Evolutionary conservation across 2,329 filamentous ascomycete species (phyloP).

Genomic region (Nannizziopsis barbatae): DNA sequence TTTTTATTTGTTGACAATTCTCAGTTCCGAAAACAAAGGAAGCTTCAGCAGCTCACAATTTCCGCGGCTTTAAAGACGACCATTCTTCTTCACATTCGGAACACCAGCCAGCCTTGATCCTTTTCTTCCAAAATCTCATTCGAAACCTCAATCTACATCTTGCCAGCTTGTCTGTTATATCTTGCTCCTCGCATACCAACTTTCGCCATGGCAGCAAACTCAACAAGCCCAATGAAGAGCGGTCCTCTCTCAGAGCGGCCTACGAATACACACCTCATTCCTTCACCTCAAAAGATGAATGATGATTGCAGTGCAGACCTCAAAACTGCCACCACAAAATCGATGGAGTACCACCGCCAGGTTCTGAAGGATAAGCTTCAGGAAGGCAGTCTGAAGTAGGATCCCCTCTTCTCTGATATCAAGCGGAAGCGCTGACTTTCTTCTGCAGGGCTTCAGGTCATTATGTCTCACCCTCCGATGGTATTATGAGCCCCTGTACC

Average conservation of each 20-base stretch:
- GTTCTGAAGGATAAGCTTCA: conserved; percentile 33
- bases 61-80: not conserved
- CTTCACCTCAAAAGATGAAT: not conserved
- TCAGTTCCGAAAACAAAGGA: not conserved
- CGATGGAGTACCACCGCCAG: conserved; percentile 37
- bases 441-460: conserved; percentile 23
- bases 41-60: not conserved
- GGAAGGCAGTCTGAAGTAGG: conserved; percentile 31
- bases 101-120: not conserved
- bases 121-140: not conserved
- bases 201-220: conserved; percentile 3
- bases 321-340: conserved; percentile 25
- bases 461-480: conserved; percentile 41
- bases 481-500: conserved; percentile 41
- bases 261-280: conserved; percentile 32
- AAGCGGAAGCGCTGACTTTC: not conserved
- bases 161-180: too few relatives aligned
- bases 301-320: conserved; percentile 22
- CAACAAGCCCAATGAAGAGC: conserved; percentile 16
- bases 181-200: not conserved
- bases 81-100: not conserved
- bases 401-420: conserved; percentile 8
- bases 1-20: not conserved
- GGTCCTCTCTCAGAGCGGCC: conserved; percentile 32
- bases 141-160: too few relatives aligned